Base-by-base conservation (phyloP, 164 flowering plant genomes). In the Nymphaea colorata region DNA sequence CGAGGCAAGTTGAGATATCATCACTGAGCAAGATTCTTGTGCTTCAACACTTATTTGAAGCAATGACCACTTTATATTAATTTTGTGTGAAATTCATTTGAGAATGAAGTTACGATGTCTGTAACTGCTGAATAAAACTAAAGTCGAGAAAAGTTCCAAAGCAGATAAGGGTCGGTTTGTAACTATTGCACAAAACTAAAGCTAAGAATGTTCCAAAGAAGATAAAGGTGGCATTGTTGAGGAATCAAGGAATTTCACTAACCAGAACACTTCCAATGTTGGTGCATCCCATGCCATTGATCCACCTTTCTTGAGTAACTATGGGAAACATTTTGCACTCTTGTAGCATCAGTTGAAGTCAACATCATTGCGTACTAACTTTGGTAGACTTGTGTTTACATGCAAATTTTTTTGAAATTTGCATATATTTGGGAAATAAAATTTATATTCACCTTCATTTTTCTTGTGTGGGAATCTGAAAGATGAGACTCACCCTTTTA, bases 201-300 rank as follows among this genome's bases (percentile, higher is more conserved):
- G 14, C 15, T 51, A 17, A 25, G 64, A 61, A 61, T 4, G 16
- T 69, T 67, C 5, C 76, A 94, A 96, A 79, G 88, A 85, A 44
- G 96, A 94, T 74, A 94, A 90, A 77, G 96, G 95, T 67, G 96
- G 88, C 80, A 76, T 87, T 18, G 96, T 81, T 51, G 97, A 91
- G 76, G 80, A 89, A 41, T 74, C 78, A 55, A 75, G 99, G 72
- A 86, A 74, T 79, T 89, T 94, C 64, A 84, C 90, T 15, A 91
- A 93, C 64, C 94, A 93, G 79, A 93, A 94, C 80, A 91, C 96
- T 44, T 76, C 91, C 69, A 95, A 98, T 5, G 88, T 90, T 61
- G 99, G 99, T 72, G 93, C 94, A 4, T 79, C 84, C 1, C 80
- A 82, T 66, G 83, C 85, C 1, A 59, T 95, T 68, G 97, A 95